Evolutionary conservation across 2,329 filamentous ascomycete genomes (phyloP), one percentile per base, ranked within the genome.

Genomic region (Cercospora sp.): DNA sequence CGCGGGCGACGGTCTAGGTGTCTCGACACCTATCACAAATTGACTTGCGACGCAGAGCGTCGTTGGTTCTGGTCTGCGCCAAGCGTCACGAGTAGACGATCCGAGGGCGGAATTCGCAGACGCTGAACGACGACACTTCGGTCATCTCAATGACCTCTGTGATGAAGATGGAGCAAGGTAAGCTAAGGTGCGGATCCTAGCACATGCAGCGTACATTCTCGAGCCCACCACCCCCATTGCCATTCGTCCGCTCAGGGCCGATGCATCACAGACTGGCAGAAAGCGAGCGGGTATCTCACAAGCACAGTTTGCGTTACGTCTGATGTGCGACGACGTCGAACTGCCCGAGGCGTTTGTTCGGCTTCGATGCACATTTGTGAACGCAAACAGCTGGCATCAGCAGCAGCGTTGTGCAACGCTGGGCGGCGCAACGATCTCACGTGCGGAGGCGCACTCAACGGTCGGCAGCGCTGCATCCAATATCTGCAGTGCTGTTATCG

Each of bases 111-210:
- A 58, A 6, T 4, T 40, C 49, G 30, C 28, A 30, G 34, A 18
- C 32, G 26, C n/a, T 18, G 13, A 32, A 21, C 28, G 12, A 24
- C 45, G 45, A 64, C 49, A 64, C 16, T 12, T 12, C 10, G 30
- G 49, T 43, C 16, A 51, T 51, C 18, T 43, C 21, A 18, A 64
- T 64, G 45, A 57, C 72, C 55, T 63, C 69, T 60, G 65, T 65
- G 37, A 66, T 75, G 57, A 73, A 69, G 58, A 77, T 77, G 75
- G 75, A 77, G 65, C 74, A 73, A 77, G 75, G 76, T 77, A 73
- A 75, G 75, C 70, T 67, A 63, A 64, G 62, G 59, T 74, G 61
- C 65, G 60, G 26, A 69, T 67, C 70, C 72, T 57, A 61, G 73
- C 67, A 67, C 66, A 61, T 75, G 73, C 74, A 73, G 51, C 68